phyloP scores from a whole-genome alignment of 164 flowering plant species.

The Magnolia officinalis region DNA sequence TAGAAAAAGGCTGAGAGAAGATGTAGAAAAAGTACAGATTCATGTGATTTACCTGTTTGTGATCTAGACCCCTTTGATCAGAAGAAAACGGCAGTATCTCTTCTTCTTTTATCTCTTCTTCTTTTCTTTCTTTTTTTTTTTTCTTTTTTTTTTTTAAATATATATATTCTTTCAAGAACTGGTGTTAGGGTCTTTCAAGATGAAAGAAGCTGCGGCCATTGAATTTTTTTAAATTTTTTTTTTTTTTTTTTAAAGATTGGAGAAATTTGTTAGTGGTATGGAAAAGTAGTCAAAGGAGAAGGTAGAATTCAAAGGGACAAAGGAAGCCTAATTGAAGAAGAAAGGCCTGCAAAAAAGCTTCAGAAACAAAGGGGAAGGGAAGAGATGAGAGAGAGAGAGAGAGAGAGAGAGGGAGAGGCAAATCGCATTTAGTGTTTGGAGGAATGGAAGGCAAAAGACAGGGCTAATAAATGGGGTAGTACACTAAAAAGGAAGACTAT shows the following conservation, averaged over 20 bases:
- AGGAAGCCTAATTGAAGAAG: slow-evolving; percentile 39
- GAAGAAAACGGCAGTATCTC: slow-evolving; percentile 27
- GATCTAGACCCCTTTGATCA: slow-evolving; percentile 35
- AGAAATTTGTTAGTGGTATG: neutral
- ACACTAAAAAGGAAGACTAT: slow-evolving; percentile 26
- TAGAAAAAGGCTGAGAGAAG: neutral
- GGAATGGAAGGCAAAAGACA: slow-evolving; percentile 39
- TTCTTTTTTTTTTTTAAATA: no score
- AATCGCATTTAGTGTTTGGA: slow-evolving; percentile 35
- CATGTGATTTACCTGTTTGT: slow-evolving; percentile 29
- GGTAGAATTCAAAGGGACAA: slow-evolving; percentile 16
- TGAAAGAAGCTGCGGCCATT: slow-evolving; percentile 17
- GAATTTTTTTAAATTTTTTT: no score
- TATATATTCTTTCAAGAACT: slow-evolving; percentile 22
- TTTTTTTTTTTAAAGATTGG: no score
- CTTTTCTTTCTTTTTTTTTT: slow-evolving; percentile 23
- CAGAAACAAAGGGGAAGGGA: slow-evolving; percentile 20
- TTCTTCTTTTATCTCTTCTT: slow-evolving; percentile 16
- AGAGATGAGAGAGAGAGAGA: slow-evolving; percentile 17
- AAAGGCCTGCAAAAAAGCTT: slow-evolving; percentile 19
- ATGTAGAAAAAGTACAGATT: neutral
- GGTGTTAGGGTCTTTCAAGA: slow-evolving; percentile 20
- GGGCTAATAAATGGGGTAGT: slow-evolving; percentile 28
- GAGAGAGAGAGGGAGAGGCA: slow-evolving; percentile 31
- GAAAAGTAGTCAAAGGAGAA: slow-evolving; percentile 6